Conservation (phyloP, 2,329 filamentous ascomycete genomes). For the Cercospora canescens region DNA sequence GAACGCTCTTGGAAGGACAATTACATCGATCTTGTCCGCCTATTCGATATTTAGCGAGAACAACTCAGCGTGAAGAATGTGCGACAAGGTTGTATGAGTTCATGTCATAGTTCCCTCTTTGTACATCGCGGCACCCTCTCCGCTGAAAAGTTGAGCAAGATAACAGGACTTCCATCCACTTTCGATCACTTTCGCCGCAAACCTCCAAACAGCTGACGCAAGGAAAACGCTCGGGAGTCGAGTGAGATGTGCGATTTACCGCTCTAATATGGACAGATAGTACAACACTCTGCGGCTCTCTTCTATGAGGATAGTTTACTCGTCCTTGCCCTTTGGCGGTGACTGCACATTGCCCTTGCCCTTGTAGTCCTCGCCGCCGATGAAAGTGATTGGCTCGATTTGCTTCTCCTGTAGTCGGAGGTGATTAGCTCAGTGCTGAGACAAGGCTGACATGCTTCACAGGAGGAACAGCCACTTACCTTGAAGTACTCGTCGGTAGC, state of each 20-base stretch:
- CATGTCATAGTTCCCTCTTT: conserved; percentile 22
- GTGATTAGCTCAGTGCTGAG: conserved; percentile 7
- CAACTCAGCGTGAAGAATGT: not conserved
- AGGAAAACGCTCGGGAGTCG: conserved; percentile 20
- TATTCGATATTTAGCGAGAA: not conserved
- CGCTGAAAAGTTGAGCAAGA: conserved; percentile 16
- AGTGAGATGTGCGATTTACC: conserved; percentile 17
- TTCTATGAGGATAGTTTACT: conserved; percentile 22
- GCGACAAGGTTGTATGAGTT: not conserved
- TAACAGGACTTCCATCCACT: conserved; percentile 12
- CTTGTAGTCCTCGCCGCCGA: conserved; percentile 74
- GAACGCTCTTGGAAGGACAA: not conserved
- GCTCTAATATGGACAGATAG: conserved; percentile 18
- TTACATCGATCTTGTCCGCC: not conserved
- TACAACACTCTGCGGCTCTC: conserved; percentile 17
- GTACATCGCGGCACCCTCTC: conserved; percentile 23
- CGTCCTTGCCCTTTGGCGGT: conserved; percentile 32
- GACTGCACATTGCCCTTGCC: conserved; percentile 75
- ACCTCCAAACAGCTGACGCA: conserved; percentile 27
- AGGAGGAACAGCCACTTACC: conserved; percentile 56
- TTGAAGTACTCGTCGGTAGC: conserved; percentile 90
- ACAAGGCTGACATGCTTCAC: not conserved
- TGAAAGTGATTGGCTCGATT: conserved; percentile 82
- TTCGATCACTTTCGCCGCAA: conserved; percentile 17
- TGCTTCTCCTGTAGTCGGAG: conserved; percentile 66